phyloP scores from a whole-genome alignment of 1,284 basidiomycete species.

The Agaricales sp. region DNA sequence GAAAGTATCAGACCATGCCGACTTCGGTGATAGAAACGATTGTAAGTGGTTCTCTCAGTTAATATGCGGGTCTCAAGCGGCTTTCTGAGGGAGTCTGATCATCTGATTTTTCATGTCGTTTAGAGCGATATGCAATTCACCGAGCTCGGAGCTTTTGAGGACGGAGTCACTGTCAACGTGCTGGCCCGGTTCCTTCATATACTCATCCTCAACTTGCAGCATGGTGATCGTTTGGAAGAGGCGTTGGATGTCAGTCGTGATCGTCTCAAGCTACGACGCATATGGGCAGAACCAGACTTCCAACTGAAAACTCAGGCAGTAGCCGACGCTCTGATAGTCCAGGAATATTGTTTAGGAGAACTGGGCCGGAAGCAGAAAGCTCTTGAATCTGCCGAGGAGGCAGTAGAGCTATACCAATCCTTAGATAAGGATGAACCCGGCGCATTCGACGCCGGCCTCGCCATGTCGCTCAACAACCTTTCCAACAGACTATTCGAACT shows the following conservation, averaged over 20 bases:
- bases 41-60: not conserved
- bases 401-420: constrained; percentile 2
- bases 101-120: not conserved
- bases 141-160: not conserved
- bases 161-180: not conserved
- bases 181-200: not conserved
- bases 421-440: not conserved
- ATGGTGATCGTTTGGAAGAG: not conserved
- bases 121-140: not conserved
- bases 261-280: too few species aligned
- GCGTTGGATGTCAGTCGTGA: not conserved
- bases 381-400: constrained; percentile 4
- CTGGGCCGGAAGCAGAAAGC: constrained; percentile 1
- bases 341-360: not conserved
- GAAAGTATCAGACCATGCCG: constrained; percentile 1
- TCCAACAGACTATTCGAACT: constrained; percentile 1
- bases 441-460: constrained; percentile 1
- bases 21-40: not conserved
- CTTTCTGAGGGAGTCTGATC: not conserved
- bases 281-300: not conserved
- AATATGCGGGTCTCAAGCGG: too few species aligned
- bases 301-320: too few species aligned
- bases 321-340: not conserved
- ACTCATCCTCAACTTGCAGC: too few species aligned
- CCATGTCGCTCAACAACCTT: constrained; percentile 3